Evolutionary conservation across 441 rosid genomes (phyloP).

Genomic region (Syzygium malaccense): DNA sequence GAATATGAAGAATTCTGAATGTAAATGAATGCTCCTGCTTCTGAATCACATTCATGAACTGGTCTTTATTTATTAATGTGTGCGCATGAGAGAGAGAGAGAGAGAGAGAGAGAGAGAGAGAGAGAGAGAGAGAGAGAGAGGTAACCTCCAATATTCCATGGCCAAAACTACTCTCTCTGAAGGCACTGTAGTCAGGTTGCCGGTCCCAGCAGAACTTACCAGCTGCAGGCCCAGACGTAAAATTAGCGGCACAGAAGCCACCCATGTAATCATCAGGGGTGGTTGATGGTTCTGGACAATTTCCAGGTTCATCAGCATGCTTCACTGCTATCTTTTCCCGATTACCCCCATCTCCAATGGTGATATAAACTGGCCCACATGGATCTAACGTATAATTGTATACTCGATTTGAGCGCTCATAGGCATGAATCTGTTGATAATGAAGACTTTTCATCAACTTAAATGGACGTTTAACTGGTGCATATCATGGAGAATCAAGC

Average conservation of each 20-base stretch:
- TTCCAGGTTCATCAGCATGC: conserved; percentile 75
- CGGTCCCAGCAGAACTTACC: conserved; percentile 56
- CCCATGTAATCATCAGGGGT: conserved; percentile 32
- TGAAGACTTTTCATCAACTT: not conserved
- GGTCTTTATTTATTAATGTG: not conserved
- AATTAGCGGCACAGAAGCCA: conserved; percentile 56
- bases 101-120: not conserved
- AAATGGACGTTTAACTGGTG: not conserved
- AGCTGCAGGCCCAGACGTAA: conserved; percentile 50
- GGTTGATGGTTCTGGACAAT: conserved; percentile 50
- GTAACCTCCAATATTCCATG: conserved; percentile 70
- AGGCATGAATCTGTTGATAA: conserved; percentile 64
- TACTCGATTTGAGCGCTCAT: conserved; percentile 85
- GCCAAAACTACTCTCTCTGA: conserved; percentile 88
- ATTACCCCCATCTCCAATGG: conserved; percentile 67
- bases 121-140: not conserved
- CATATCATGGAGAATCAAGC: not conserved
- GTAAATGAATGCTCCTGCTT: not conserved
- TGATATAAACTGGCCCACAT: conserved; percentile 68
- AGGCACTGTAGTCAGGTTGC: conserved; percentile 90
- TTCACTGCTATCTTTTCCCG: conserved; percentile 47
- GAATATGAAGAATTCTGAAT: not conserved
- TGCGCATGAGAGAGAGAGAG: not conserved
- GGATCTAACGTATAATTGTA: conserved; percentile 71
- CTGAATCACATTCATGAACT: not conserved